These are phyloP conservation scores for Penicillium griseofulvum DNA, from an alignment of 2,329 filamentous ascomycete genomes.

Conservation along the genomic window DNA sequence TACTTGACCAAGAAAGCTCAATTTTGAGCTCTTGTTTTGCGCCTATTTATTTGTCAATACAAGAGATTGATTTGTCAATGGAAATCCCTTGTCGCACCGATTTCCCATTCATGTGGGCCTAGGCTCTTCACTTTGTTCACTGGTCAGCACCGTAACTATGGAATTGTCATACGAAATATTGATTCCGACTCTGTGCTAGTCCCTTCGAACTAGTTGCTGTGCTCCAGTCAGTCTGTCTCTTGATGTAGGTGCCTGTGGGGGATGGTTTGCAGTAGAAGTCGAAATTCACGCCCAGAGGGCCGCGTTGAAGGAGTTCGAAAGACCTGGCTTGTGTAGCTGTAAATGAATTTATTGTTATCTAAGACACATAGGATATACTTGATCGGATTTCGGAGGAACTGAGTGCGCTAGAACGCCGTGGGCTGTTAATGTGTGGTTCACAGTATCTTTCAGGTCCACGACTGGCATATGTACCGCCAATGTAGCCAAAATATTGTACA, in stretches of 20 bases:
- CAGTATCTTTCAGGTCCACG: too few relatives aligned
- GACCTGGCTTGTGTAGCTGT: too few relatives aligned
- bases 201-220: constrained; percentile 60
- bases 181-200: constrained; percentile 52
- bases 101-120: constrained; percentile 48
- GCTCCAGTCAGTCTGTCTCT: constrained; percentile 59
- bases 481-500: too few relatives aligned
- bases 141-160: constrained; percentile 50
- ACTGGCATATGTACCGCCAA: too few relatives aligned
- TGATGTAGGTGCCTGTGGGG: constrained; percentile 58
- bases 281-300: too few relatives aligned
- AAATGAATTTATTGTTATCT: too few relatives aligned
- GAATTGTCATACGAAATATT: constrained; percentile 64
- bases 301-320: too few relatives aligned
- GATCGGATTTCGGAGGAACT: too few relatives aligned
- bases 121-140: constrained; percentile 40
- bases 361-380: too few relatives aligned
- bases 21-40: constrained; percentile 34
- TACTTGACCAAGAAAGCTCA: constrained; percentile 27
- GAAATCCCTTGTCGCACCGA: constrained; percentile 57
- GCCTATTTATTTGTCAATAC: constrained; percentile 49
- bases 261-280: too few relatives aligned
- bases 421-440: too few relatives aligned
- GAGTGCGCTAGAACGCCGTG: too few relatives aligned
- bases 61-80: constrained; percentile 52